A percentile compares a stretch with the other conserved stretches of the same genome.
These are phyloP conservation scores for Melampsora larici-populina DNA, from an alignment of 1,284 basidiomycete species.

Conservation along the genomic window DNA sequence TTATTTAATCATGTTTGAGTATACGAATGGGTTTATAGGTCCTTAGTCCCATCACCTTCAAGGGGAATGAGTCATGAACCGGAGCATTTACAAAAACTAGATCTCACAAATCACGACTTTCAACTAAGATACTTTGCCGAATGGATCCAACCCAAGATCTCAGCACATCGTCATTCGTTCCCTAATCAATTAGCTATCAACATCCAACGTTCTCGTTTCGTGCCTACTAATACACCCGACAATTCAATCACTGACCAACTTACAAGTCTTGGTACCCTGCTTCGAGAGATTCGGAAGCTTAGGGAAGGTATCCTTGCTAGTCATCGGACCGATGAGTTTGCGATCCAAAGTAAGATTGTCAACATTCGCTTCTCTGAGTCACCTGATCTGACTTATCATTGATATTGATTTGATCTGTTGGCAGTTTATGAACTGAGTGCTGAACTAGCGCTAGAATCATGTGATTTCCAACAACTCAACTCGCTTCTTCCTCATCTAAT, in stretches of 20 bases:
- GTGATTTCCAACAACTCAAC: slow-evolving; percentile 34
- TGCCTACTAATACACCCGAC: not conserved
- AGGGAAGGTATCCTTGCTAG: slow-evolving; percentile 40
- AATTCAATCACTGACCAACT: not conserved
- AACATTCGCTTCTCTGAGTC: not conserved
- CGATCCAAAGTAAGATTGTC: slow-evolving; percentile 26
- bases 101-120: slow-evolving; percentile 26
- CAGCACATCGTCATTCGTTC: slow-evolving; percentile 7
- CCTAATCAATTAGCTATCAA: slow-evolving; percentile 8
- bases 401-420: not conserved
- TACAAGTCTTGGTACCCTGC: slow-evolving; percentile 3
- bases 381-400: not conserved
- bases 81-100: not conserved
- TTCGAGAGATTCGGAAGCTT: slow-evolving; percentile 30
- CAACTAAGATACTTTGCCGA: slow-evolving; percentile 19
- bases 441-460: slow-evolving; percentile 30
- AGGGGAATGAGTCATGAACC: slow-evolving; percentile 21
- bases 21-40: not conserved
- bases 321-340: slow-evolving; percentile 22
- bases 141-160: no score
- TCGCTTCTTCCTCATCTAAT: slow-evolving; percentile 17
- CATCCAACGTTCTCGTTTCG: not conserved
- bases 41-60: slow-evolving; percentile 31
- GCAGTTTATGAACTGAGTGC: slow-evolving; percentile 39
- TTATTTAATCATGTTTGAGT: not conserved